Conservation (phyloP, 208 protist species). For the Phytomonas sp. region DNA sequence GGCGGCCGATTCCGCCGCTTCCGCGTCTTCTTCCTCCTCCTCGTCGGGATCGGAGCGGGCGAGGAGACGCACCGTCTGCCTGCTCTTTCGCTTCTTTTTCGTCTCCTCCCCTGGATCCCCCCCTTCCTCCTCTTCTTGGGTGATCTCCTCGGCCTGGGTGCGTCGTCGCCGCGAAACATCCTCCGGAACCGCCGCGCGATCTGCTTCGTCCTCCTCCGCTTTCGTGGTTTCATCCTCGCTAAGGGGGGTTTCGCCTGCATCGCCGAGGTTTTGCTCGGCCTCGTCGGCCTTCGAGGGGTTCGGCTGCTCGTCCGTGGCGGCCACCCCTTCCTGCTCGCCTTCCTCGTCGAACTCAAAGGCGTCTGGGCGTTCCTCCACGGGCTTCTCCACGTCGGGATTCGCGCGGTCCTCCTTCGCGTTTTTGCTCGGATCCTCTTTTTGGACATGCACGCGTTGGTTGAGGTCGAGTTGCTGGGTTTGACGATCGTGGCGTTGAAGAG, state of each 20-base stretch:
- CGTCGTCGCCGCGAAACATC: neutral
- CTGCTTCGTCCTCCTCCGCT: conserved; percentile 22
- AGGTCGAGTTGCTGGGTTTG: conserved; percentile 78
- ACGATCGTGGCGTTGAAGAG: conserved; percentile 71
- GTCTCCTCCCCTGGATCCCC: conserved; percentile 25
- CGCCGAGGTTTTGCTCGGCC: neutral
- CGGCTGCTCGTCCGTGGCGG: conserved; percentile 20
- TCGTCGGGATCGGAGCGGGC: conserved; percentile 22
- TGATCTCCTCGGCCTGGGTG: conserved; percentile 24
- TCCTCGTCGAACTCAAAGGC: conserved; percentile 65
- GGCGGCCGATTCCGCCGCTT: conserved; percentile 17
- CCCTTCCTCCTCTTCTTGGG: conserved; percentile 22
- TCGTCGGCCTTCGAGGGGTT: conserved; percentile 22
- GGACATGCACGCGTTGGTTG: conserved; percentile 62
- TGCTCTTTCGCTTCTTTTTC: conserved; percentile 35
- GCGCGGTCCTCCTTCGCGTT: conserved; percentile 15
- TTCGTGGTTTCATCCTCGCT: conserved; percentile 12
- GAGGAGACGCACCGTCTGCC: conserved; percentile 14
- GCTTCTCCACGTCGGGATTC: conserved; percentile 20
- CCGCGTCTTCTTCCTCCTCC: conserved; percentile 16
- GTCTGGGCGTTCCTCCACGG: conserved; percentile 30
- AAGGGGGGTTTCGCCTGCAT: neutral
- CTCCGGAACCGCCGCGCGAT: conserved; percentile 3
- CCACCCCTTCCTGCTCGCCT: conserved; percentile 43
- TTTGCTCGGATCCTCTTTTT: conserved; percentile 48